Conservation (phyloP, 2,329 filamentous ascomycete genomes). For the Leptographium radiaticola region DNA sequence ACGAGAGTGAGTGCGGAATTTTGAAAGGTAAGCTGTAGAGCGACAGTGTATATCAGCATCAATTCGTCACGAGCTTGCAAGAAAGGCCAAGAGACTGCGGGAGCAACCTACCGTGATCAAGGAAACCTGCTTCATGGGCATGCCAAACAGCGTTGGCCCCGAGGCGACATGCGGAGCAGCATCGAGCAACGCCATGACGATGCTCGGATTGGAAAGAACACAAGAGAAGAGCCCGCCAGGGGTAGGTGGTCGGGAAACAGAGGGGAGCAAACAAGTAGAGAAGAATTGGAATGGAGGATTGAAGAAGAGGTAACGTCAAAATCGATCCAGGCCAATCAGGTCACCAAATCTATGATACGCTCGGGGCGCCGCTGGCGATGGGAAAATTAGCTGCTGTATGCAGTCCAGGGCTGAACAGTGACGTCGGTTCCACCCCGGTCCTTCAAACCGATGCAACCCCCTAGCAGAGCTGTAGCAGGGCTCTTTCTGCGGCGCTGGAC, state of each 20-base stretch:
- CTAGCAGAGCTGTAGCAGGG: too few species aligned
- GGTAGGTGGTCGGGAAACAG: not conserved
- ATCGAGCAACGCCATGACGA: slow-evolving; percentile 28
- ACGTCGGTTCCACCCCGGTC: too few species aligned
- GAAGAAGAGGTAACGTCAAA: not conserved
- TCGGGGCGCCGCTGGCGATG: too few species aligned
- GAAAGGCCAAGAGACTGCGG: not conserved
- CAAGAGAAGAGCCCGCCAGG: too few species aligned
- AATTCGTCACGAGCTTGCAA: not conserved
- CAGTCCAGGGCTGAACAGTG: too few species aligned
- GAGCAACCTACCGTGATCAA: slow-evolving; percentile 43
- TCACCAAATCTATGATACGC: too few species aligned
- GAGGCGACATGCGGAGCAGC: slow-evolving; percentile 21
- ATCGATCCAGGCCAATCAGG: too few species aligned
- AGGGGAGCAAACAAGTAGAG: too few species aligned
- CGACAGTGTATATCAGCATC: slow-evolving; percentile 10
- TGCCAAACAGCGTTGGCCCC: slow-evolving; percentile 37
- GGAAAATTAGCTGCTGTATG: too few species aligned
- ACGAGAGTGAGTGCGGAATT: slow-evolving; percentile 68
- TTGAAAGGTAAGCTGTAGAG: slow-evolving; percentile 57
- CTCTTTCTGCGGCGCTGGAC: too few species aligned
- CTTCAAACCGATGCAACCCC: too few species aligned
- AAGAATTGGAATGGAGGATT: not conserved
- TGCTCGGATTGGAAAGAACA: not conserved
- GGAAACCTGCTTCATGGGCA: slow-evolving; percentile 57